A percentile compares a stretch with the other conserved stretches of the same genome.
Conservation (phyloP, 176 grass and related monocot species). For the Echinochloa phyllopogon region DNA sequence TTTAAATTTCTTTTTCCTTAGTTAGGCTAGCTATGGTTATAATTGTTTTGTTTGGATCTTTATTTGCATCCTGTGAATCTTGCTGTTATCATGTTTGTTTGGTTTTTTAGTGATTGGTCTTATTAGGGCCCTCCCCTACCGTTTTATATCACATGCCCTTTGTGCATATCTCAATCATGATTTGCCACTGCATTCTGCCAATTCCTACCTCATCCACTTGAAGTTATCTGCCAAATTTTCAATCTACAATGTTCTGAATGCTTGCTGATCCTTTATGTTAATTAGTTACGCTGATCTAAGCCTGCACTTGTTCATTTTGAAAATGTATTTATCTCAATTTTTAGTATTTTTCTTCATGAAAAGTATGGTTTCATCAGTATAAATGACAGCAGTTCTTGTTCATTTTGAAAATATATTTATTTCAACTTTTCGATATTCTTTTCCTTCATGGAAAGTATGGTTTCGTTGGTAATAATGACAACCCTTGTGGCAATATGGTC, state of each 20-base stretch:
- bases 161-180: not conserved
- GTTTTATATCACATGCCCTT: not conserved
- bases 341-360: not conserved
- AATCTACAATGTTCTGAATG: not conserved
- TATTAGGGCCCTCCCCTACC: not conserved
- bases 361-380: not conserved
- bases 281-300: not conserved
- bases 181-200: not conserved
- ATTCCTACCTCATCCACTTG: not conserved
- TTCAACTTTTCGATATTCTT: too few relatives aligned
- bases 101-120: not conserved
- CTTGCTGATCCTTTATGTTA: not conserved
- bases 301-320: not conserved
- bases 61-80: not conserved
- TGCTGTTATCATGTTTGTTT: not conserved
- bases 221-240: not conserved
- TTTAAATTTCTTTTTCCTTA: not conserved
- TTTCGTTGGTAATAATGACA: not conserved
- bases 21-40: not conserved
- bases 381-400: too few relatives aligned
- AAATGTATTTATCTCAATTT: not conserved
- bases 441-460: too few relatives aligned
- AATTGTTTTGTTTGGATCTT: not conserved
- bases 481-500: not conserved
- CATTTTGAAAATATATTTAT: too few relatives aligned